phyloP scores from a whole-genome alignment of 1,139 yeast species.

The Taphrina communis region DNA sequence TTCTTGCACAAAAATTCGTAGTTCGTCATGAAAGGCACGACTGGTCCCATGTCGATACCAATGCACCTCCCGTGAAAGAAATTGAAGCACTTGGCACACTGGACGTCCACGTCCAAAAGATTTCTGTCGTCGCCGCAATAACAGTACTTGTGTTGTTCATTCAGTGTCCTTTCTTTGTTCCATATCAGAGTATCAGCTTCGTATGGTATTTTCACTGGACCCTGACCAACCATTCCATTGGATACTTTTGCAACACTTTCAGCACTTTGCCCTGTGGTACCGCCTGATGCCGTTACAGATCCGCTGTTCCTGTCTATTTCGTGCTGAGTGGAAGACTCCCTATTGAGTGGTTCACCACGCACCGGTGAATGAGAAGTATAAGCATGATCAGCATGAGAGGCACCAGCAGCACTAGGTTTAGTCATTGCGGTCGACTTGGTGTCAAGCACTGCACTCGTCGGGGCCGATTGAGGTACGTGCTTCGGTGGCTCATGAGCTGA shows the following conservation, averaged over 20 bases:
- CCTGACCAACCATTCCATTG: background rate
- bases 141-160: conserved; percentile 42
- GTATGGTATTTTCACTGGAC: conserved; percentile 21
- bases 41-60: conserved; percentile 35
- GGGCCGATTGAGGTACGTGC: background rate
- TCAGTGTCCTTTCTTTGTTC: conserved; percentile 42
- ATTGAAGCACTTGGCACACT: conserved; percentile 40
- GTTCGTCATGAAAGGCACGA: conserved; percentile 42
- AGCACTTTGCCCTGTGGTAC: background rate
- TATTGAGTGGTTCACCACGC: background rate
- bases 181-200: conserved; percentile 30
- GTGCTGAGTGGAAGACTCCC: background rate
- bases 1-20: conserved; percentile 40
- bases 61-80: conserved; percentile 43
- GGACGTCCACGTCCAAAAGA: conserved; percentile 40
- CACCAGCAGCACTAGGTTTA: background rate
- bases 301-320: background rate
- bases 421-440: background rate
- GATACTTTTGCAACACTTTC: background rate
- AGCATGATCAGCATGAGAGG: background rate
- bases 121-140: conserved; percentile 44
- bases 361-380: background rate
- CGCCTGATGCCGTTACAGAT: background rate
- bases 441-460: background rate
- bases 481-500: background rate